Evolutionary conservation across 169 alveolate genomes (phyloP).

Genomic region (Cryptosporidium sp.): DNA sequence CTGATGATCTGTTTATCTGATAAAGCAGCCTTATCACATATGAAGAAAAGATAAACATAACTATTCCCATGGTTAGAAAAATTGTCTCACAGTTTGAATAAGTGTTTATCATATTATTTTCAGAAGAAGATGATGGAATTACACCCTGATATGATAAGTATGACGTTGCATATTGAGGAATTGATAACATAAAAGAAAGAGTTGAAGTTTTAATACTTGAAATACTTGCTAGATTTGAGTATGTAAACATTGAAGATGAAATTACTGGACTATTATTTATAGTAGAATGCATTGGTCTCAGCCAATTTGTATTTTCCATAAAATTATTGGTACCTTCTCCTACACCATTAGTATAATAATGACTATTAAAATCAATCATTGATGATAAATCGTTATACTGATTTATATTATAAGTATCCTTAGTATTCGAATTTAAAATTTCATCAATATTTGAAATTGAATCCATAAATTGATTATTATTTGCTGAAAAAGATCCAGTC

Average conservation of each 20-base stretch:
- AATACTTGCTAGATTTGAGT: neutral
- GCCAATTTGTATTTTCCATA: neutral
- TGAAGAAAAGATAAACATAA: constrained; percentile 44
- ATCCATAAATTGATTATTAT: constrained; percentile 6
- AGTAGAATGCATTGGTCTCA: neutral
- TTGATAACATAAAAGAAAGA: neutral
- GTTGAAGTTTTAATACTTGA: neutral
- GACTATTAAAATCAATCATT: neutral
- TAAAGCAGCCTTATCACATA: constrained; percentile 34
- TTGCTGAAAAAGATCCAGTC: neutral
- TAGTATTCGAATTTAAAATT: neutral
- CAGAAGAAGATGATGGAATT: neutral
- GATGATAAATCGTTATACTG: constrained; percentile 9
- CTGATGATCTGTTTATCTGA: constrained; percentile 45
- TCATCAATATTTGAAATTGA: constrained; percentile 12
- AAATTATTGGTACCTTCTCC: neutral
- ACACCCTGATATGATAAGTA: neutral
- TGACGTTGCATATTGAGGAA: constrained; percentile 8
- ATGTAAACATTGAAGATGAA: neutral
- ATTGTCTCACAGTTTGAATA: constrained; percentile 61
- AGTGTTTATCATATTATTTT: neutral
- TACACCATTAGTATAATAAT: neutral
- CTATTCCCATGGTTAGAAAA: constrained; percentile 18
- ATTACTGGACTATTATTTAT: neutral
- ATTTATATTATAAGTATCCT: neutral